Conservation (phyloP, 106 monocot species). For the Triglochin maritima region DNA sequence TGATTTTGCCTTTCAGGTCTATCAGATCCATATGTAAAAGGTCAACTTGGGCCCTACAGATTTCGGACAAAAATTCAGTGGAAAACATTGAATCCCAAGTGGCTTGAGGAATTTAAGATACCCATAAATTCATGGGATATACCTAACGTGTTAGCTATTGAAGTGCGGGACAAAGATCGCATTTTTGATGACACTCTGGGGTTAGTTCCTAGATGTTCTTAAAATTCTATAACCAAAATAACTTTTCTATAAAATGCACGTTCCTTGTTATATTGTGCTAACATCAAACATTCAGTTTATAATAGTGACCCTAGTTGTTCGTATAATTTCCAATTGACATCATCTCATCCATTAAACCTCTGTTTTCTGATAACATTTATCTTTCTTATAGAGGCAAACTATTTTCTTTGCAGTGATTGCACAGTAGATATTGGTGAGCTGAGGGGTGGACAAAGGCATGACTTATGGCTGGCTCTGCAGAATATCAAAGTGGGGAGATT, state of each 20-base stretch:
- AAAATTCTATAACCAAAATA: neutral
- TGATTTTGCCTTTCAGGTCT: conserved; percentile 35
- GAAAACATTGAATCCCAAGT: conserved; percentile 77
- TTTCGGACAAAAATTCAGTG: conserved; percentile 67
- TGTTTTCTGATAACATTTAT: neutral
- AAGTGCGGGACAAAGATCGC: conserved; percentile 79
- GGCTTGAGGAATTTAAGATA: conserved; percentile 80
- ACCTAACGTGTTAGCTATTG: conserved; percentile 45
- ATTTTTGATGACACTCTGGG: conserved; percentile 84
- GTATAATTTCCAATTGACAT: too few relatives aligned
- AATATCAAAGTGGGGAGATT: conserved; percentile 73
- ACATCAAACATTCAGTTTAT: too few relatives aligned
- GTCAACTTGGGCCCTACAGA: conserved; percentile 51
- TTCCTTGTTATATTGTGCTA: neutral
- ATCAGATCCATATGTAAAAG: conserved; percentile 89
- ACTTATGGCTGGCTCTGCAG: conserved; percentile 57
- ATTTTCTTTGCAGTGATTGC: conserved; percentile 33
- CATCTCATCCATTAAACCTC: neutral
- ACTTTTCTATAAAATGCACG: neutral
- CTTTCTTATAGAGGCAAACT: neutral
- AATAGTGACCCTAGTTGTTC: too few relatives aligned
- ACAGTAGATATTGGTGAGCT: conserved; percentile 39
- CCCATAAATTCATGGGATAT: conserved; percentile 83
- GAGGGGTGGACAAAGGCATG: conserved; percentile 74
- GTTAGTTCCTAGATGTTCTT: conserved; percentile 22